Base-by-base conservation (phyloP, 805 yeast species). In the Debaryomyces prosopidis region DNA sequence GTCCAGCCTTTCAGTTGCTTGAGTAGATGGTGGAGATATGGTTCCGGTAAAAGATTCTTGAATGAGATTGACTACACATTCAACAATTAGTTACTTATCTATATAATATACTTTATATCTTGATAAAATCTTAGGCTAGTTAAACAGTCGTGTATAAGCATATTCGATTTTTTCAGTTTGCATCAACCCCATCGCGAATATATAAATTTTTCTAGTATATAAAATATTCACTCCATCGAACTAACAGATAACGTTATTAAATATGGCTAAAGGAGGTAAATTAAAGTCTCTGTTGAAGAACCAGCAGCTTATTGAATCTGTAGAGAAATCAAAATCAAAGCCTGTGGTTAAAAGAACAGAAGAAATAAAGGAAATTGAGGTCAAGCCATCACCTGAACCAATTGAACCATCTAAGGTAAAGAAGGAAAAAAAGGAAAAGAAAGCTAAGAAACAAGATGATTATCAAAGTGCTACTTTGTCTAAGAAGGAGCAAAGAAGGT, bases 11-110 rank as follows among this genome's bases (percentile, higher is more conserved):
- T 76, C 50, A 85, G 91, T 54, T 87, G 95, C 64, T 60, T 87
- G 38, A 71, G 80, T 27, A 73, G 82, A 48, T 87, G 91, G 91
- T 87, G 95, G 95, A 80, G 80, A 54, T 71, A 70, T 49, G 85
- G 87, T 8, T 71, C 80, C 2, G 87, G 88, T 1, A 83, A 82
- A 54, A 60, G 57, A 2, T 83, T 84, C 53, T 48, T 82, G 30
- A 77, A 78, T 47, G 83, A 76, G 43, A 54, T 59, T 15, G 64
- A 58, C 15, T 54, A 54, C 44, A 53, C 36, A 16, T 33, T 48
- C 36, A 43, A 44, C 37, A 32, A 46, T 44, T 36, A 40, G 27
- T 8, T n/a, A 7, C 12, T 18, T 27, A 42, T 23, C 26, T 23
- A 30, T 40, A 20, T 36, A 19, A 9, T 33, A 34, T 31, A 12